Evolutionary conservation across 352 stramenopile genomes (phyloP).

Genomic region (Pythium pectinolyticum): DNA sequence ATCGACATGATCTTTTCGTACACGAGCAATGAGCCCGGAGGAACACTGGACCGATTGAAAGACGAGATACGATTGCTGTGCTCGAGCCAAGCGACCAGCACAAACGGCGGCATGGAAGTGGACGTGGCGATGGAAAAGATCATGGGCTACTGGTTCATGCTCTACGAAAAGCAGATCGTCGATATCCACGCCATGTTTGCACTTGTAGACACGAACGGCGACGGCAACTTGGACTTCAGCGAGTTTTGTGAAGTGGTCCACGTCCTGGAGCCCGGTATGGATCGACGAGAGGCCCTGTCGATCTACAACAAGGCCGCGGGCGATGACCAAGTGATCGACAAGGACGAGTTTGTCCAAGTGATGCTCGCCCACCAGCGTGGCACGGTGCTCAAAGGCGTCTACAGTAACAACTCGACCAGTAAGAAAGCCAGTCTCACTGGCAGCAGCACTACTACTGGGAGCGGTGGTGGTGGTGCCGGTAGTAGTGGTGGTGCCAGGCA

Average conservation of each 20-base stretch:
- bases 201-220: constrained; percentile 65
- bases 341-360: constrained; percentile 73
- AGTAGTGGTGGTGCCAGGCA: too few species aligned
- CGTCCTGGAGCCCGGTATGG: constrained; percentile 63
- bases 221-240: constrained; percentile 68
- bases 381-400: constrained; percentile 66
- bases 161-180: constrained; percentile 77
- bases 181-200: constrained; percentile 78
- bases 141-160: constrained; percentile 75
- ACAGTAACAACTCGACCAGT: constrained; percentile 42
- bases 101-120: constrained; percentile 43
- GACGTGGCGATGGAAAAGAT: constrained; percentile 74
- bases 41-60: constrained; percentile 48
- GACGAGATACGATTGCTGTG: constrained; percentile 52
- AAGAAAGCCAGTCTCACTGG: constrained; percentile 56
- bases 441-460: too few species aligned
- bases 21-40: constrained; percentile 42
- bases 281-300: constrained; percentile 52
- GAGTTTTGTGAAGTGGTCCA: constrained; percentile 73
- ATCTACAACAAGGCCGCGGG: constrained; percentile 67
- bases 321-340: constrained; percentile 79
- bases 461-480: too few species aligned
- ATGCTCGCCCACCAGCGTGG: constrained; percentile 75
- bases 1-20: constrained; percentile 79
- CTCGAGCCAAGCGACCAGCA: constrained; percentile 19